These are phyloP conservation scores for Neurospora sp. DNA, from an alignment of 495 filamentous ascomycete genomes.

Conservation along the genomic window DNA sequence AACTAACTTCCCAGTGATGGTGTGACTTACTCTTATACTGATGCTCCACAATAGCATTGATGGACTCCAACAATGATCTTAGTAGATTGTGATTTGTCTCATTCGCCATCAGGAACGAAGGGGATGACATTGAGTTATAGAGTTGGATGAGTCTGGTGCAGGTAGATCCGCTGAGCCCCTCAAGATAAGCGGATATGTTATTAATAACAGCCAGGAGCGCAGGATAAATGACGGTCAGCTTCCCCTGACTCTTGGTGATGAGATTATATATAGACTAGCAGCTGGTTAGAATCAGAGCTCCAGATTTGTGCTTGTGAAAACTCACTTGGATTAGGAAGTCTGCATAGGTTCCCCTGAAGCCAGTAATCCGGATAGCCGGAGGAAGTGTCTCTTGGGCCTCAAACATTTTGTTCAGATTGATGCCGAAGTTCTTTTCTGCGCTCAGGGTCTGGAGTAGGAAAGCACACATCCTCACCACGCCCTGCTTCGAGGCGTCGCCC, in stretches of 20 bases:
- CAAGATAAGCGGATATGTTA: conserved; percentile 78
- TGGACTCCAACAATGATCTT: conserved; percentile 73
- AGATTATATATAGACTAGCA: conserved; percentile 79
- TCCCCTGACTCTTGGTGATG: conserved; percentile 85
- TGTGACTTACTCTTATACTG: conserved; percentile 61
- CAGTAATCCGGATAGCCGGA: conserved; percentile 62
- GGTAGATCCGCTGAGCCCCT: conserved; percentile 61
- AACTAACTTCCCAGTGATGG: not conserved
- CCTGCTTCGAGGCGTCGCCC: conserved; percentile 76
- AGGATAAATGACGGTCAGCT: conserved; percentile 85
- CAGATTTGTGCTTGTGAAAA: conserved; percentile 8
- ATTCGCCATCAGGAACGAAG: conserved; percentile 88
- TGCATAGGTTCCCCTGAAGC: conserved; percentile 84
- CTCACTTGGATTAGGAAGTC: conserved; percentile 89
- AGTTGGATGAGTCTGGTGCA: conserved; percentile 79
- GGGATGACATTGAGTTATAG: conserved; percentile 89
- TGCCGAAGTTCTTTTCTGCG: conserved; percentile 83
- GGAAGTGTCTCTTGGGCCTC: conserved; percentile 85
- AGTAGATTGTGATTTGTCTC: conserved; percentile 83
- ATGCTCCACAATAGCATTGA: conserved; percentile 89
- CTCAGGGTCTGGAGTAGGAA: conserved; percentile 94
- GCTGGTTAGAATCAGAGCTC: conserved; percentile 19
- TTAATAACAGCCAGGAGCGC: conserved; percentile 86
- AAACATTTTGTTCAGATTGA: conserved; percentile 81
- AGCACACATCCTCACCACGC: conserved; percentile 90